Percentiles rank a stretch among this genome's conserved stretches.
Conservation (phyloP, 768 basidiomycete genomes). For the Hygrocybe coccinea region DNA sequence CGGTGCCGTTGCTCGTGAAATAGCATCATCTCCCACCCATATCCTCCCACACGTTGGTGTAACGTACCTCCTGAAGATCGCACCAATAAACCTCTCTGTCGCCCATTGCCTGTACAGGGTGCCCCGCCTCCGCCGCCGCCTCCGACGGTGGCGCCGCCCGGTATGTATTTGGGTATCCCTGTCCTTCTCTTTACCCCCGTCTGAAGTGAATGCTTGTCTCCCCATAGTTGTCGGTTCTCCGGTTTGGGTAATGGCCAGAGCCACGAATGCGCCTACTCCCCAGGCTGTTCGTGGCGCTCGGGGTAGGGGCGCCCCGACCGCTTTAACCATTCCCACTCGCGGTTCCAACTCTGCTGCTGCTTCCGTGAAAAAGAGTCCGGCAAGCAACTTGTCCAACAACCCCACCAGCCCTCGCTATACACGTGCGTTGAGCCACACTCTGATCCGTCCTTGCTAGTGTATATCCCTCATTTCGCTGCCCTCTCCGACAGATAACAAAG, state of each 20-base stretch:
- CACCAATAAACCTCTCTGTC: slow-evolving; percentile 42
- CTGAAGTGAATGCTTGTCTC: not conserved
- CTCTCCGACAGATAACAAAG: not conserved
- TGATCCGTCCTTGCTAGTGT: not conserved
- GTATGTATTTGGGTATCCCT: slow-evolving; percentile 15
- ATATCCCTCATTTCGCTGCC: not conserved
- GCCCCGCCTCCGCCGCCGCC: slow-evolving; percentile 29
- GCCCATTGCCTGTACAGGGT: slow-evolving; percentile 36
- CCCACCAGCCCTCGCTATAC: slow-evolving; percentile 2
- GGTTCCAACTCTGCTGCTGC: not conserved
- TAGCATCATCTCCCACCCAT: slow-evolving; percentile 33
- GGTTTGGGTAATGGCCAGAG: slow-evolving; percentile 27
- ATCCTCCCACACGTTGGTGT: slow-evolving; percentile 41
- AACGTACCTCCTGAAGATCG: slow-evolving; percentile 37
- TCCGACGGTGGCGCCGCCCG: slow-evolving; percentile 21
- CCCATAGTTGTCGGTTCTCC: slow-evolving; percentile 37
- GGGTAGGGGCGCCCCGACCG: slow-evolving; percentile 9
- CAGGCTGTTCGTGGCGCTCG: slow-evolving; percentile 17
- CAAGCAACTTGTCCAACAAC: not conserved
- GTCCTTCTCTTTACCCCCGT: not conserved
- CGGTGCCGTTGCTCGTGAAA: not conserved
- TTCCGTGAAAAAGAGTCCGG: not conserved
- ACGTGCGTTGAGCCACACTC: not conserved
- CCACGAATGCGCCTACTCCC: slow-evolving; percentile 12
- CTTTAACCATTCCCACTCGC: not conserved